Percentiles rank a stretch among this genome's conserved stretches.
phyloP scores from a whole-genome alignment of 768 basidiomycete species.

The Termitomyces sp. region DNA sequence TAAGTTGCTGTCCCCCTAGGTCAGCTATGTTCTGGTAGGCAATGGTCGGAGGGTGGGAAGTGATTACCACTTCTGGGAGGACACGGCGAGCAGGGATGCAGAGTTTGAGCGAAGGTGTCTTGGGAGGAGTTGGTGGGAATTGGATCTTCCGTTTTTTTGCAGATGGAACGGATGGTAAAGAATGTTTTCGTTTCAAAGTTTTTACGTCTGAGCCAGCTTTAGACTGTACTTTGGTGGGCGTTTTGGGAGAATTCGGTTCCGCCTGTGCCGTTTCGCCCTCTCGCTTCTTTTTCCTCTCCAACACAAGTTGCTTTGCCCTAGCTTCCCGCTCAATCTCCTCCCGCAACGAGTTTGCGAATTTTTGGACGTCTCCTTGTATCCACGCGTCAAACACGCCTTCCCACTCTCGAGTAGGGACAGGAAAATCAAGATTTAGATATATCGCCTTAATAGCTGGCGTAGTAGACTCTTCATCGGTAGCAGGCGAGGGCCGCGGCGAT shows the following conservation, averaged over 20 bases:
- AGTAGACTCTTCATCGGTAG: conserved; percentile 43
- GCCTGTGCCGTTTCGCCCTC: conserved; percentile 36
- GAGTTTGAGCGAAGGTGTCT: conserved; percentile 9
- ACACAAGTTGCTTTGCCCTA: conserved; percentile 44
- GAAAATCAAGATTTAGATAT: conserved; percentile 85
- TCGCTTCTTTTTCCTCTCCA: conserved; percentile 51
- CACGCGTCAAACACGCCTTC: conserved; percentile 87
- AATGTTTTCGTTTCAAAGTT: conserved; percentile 8
- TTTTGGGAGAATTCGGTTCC: neutral
- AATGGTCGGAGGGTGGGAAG: conserved; percentile 6
- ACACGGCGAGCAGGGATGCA: conserved; percentile 12
- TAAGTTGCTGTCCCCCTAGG: conserved; percentile 2
- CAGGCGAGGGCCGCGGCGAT: conserved; percentile 38
- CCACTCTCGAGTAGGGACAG: conserved; percentile 81
- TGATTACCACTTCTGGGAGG: conserved; percentile 13
- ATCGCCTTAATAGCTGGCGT: conserved; percentile 58
- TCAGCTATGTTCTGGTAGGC: neutral
- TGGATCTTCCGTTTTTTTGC: conserved; percentile 14
- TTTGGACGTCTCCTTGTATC: conserved; percentile 84
- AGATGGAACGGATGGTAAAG: conserved; percentile 3
- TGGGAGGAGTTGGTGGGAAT: conserved; percentile 13
- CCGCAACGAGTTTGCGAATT: conserved; percentile 58
- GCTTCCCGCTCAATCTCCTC: conserved; percentile 53
- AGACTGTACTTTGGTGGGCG: neutral
- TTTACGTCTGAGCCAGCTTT: conserved; percentile 2